A percentile compares a stretch with the other conserved stretches of the same genome.
Evolutionary conservation across 2,329 filamentous ascomycete species (phyloP).

Genomic region (Phialemoniopsis sp.): DNA sequence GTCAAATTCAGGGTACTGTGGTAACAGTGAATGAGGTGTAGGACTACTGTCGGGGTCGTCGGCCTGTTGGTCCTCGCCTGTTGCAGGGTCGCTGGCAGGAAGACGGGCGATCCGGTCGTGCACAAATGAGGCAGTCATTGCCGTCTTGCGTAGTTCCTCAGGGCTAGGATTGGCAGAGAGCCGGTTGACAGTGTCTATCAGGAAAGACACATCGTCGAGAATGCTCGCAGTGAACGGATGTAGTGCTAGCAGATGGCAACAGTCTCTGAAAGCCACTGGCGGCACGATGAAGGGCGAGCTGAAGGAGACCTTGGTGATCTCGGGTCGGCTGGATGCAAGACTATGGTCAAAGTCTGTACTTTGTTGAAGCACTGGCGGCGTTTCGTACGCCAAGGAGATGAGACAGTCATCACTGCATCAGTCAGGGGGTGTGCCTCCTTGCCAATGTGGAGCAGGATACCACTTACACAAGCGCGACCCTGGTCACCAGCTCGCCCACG

Average conservation of each 20-base stretch:
- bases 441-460: too few species aligned
- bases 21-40: constrained; percentile 12
- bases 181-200: constrained; percentile 36
- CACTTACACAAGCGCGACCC: constrained; percentile 43
- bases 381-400: constrained; percentile 44
- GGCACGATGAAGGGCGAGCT: constrained; percentile 42
- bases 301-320: constrained; percentile 22
- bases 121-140: constrained; percentile 32
- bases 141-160: constrained; percentile 32
- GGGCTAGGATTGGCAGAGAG: constrained; percentile 27
- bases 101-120: constrained; percentile 29
- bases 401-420: constrained; percentile 26
- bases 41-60: constrained; percentile 1
- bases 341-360: constrained; percentile 4
- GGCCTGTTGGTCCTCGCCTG: background rate
- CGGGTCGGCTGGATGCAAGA: constrained; percentile 34
- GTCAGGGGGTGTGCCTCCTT: too few species aligned
- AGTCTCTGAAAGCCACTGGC: constrained; percentile 36
- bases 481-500: constrained; percentile 40
- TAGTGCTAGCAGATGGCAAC: constrained; percentile 34
- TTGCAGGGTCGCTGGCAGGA: constrained; percentile 8
- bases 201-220: constrained; percentile 45
- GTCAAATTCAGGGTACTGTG: constrained; percentile 9
- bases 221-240: constrained; percentile 41
- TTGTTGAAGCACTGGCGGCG: constrained; percentile 33